Evolutionary conservation across 2,329 filamentous ascomycete genomes (phyloP), one percentile per base, ranked within the genome.

Genomic region (Aureobasidium subglaciale): DNA sequence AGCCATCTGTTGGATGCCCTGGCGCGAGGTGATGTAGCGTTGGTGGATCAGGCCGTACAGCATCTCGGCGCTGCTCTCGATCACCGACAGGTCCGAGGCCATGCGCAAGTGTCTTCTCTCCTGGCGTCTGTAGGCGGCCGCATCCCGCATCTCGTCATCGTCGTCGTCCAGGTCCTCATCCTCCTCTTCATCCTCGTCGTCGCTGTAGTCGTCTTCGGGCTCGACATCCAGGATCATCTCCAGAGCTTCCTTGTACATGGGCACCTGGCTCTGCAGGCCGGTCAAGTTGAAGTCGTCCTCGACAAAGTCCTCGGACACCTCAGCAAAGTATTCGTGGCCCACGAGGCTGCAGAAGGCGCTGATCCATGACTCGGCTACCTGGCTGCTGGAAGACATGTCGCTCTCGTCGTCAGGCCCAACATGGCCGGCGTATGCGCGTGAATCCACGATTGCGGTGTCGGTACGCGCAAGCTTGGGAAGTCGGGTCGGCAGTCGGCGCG

Each of bases 141-240:
- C 60, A 63, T 70, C 61, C 74, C 72, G 63, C 75, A 78, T 49
- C 68, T 75, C 55, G 59, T 85, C 80, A 56, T 91, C 84, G 60
- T 86, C 59, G 79, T 60, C 72, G 62, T 70, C 73, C 58, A 67
- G 72, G 49, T 73, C 65, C 48, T 74, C 72, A 16, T 76, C 74
- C 52, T 70, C 67, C 10, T 86, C 84, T 15, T 82, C 78, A 38
- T 84, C 81, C 25, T 85, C 82, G 25, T 85, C 82, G 27, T 84
- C 80, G 29, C 85, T 82, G 54, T 84, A 81, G 40, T 90, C 88
- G 41, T 96, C 92, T 73, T 96, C 92, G 34, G 93, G 91, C 69
- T 99, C 93, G 49, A 99, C 93, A 65, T 99, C 93, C 61, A 99
- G 80, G 63, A 99, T 97, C 92, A 99, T 96, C 82, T 99, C 93